A percentile compares a stretch with the other conserved stretches of the same genome.
phyloP scores from a whole-genome alignment of 306 rosid species.

The Cicer pinnatifidum region DNA sequence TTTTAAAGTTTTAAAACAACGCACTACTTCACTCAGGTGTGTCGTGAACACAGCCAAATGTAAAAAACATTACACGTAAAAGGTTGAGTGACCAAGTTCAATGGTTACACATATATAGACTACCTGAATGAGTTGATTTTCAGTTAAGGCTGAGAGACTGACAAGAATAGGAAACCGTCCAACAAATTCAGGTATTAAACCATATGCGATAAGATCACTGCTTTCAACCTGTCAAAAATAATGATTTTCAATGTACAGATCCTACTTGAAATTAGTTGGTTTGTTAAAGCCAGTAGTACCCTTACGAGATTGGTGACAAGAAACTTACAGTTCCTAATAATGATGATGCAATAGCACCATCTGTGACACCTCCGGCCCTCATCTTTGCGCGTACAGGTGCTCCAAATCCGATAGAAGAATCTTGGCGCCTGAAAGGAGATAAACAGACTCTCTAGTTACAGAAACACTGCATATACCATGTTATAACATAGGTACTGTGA shows the following conservation, averaged over 20 bases:
- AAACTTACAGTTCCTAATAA: constrained; percentile 80
- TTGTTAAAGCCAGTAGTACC: constrained; percentile 14
- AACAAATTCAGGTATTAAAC: constrained; percentile 96
- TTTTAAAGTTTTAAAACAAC: constrained; percentile 1
- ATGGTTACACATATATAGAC: constrained; percentile 32
- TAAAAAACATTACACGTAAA: constrained; percentile 16
- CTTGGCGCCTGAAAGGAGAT: constrained; percentile 72
- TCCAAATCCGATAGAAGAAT: constrained; percentile 97
- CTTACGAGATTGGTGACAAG: constrained; percentile 34
- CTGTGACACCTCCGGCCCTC: constrained; percentile 85
- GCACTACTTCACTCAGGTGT: constrained; percentile 16
- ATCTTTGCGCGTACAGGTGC: constrained; percentile 92
- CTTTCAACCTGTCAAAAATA: constrained; percentile 82
- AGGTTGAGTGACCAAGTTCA: constrained; percentile 11
- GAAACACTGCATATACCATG: constrained; percentile 15
- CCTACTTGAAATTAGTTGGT: constrained; percentile 37
- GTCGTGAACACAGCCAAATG: constrained; percentile 29
- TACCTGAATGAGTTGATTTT: constrained; percentile 92
- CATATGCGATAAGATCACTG: constrained; percentile 91
- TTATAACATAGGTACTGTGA: neutral
- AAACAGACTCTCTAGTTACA: constrained; percentile 31
- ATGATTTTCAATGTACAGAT: constrained; percentile 25
- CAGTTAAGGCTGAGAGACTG: constrained; percentile 88
- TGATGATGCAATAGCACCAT: constrained; percentile 77
- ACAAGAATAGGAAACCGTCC: constrained; percentile 96